A percentile compares a stretch with the other conserved stretches of the same genome.
Evolutionary conservation across 768 basidiomycete genomes (phyloP).

Genomic region (Agaricus blazei): DNA sequence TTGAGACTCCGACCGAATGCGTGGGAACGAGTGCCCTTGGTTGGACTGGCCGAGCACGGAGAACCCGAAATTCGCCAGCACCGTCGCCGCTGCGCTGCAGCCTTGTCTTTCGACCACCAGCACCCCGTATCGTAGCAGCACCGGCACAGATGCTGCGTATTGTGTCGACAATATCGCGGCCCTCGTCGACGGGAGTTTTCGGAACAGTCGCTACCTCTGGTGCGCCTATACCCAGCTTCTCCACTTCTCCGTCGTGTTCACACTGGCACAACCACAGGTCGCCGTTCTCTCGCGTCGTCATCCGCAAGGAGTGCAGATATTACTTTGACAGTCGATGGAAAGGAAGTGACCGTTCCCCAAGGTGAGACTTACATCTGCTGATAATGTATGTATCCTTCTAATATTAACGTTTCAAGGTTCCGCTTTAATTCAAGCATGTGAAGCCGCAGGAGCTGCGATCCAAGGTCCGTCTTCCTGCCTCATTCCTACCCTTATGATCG

Average conservation of each 20-base stretch:
- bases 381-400: neutral
- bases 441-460: conserved; percentile 78
- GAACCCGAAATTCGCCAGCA: conserved; percentile 24
- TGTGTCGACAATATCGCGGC: conserved; percentile 54
- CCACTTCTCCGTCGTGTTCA: conserved; percentile 1
- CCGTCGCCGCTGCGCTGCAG: conserved; percentile 23
- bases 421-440: conserved; percentile 95
- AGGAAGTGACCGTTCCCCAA: conserved; percentile 95
- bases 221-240: neutral
- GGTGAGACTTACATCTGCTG: conserved; percentile 46
- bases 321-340: conserved; percentile 93
- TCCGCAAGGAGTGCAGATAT: conserved; percentile 70
- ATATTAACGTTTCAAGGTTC: conserved; percentile 49
- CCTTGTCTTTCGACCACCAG: conserved; percentile 25
- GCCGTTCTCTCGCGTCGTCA: conserved; percentile 61
- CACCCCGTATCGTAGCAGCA: conserved; percentile 17
- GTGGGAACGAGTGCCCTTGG: conserved; percentile 36
- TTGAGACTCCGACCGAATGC: conserved; percentile 25
- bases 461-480: conserved; percentile 44
- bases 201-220: conserved; percentile 46
- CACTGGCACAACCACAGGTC: conserved; percentile 32
- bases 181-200: conserved; percentile 64
- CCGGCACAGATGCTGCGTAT: conserved; percentile 56
- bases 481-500: conserved; percentile 7
- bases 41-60: conserved; percentile 43